Percentiles rank a stretch among this genome's conserved stretches.
phyloP scores from a whole-genome alignment of 2,329 filamentous ascomycete species.

The Celoporthe dispersa region DNA sequence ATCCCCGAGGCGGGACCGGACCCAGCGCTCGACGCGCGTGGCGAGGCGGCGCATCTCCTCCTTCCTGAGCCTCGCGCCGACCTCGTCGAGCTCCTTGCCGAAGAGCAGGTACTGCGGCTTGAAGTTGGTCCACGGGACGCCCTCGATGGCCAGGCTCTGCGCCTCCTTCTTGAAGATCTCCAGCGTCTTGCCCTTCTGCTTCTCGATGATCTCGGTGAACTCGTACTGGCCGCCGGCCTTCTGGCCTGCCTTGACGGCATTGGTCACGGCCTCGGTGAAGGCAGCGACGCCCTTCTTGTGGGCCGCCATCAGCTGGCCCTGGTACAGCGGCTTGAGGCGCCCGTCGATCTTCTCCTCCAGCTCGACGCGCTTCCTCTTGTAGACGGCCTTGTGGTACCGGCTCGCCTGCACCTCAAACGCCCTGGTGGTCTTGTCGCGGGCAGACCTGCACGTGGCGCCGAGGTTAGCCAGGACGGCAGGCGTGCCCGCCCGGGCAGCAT shows the following conservation, averaged over 20 bases:
- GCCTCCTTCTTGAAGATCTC: conserved; percentile 78
- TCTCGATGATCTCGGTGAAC: conserved; percentile 89
- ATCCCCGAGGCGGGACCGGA: conserved; percentile 84
- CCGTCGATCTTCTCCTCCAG: conserved; percentile 85
- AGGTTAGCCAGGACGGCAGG: conserved; percentile 74
- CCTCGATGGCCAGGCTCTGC: conserved; percentile 73
- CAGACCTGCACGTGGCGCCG: conserved; percentile 71
- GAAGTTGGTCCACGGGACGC: conserved; percentile 87
- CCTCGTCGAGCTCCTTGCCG: conserved; percentile 88
- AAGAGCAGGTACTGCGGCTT: conserved; percentile 79
- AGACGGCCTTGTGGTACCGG: conserved; percentile 96
- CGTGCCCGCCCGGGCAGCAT: conserved; percentile 73
- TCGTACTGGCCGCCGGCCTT: conserved; percentile 91
- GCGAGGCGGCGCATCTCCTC: conserved; percentile 96
- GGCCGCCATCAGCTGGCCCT: conserved; percentile 83
- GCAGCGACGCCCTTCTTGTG: conserved; percentile 85
- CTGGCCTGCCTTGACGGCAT: conserved; percentile 86
- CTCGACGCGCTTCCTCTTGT: conserved; percentile 81
- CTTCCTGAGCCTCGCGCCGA: conserved; percentile 81
- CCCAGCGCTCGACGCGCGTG: conserved; percentile 90
- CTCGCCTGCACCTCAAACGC: conserved; percentile 91
- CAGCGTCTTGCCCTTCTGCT: conserved; percentile 78
- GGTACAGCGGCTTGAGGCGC: conserved; percentile 86
- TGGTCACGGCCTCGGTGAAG: conserved; percentile 87
- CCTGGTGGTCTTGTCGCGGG: conserved; percentile 74